These are phyloP conservation scores for Strobilomyces confusus DNA, from an alignment of 768 basidiomycete genomes.

Conservation along the genomic window DNA sequence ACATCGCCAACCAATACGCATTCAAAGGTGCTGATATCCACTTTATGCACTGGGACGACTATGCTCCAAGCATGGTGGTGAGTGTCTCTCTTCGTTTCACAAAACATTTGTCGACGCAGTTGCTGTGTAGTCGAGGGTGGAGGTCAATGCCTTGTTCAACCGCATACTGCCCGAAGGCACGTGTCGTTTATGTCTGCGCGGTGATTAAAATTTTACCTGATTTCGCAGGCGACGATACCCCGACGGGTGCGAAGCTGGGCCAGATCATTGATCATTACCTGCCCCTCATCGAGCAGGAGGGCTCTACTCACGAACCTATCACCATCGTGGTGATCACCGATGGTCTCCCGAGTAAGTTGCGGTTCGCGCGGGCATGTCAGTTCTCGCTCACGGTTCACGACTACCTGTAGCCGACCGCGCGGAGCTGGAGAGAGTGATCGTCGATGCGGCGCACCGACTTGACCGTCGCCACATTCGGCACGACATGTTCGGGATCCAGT, in stretches of 20 bases:
- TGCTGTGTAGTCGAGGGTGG: constrained; percentile 18
- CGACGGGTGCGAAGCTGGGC: constrained; percentile 35
- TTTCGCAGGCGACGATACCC: constrained; percentile 32
- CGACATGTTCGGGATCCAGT: constrained; percentile 43
- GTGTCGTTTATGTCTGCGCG: background rate
- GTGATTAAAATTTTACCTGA: background rate
- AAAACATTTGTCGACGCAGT: background rate
- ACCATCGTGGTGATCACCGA: constrained; percentile 37
- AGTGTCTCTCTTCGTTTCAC: background rate
- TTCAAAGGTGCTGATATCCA: constrained; percentile 40
- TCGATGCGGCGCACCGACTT: constrained; percentile 37
- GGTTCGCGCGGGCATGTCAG: background rate
- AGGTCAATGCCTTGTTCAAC: constrained; percentile 25
- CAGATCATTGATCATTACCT: constrained; percentile 37
- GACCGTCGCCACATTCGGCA: constrained; percentile 33
- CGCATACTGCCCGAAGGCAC: constrained; percentile 21
- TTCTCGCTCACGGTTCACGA: background rate
- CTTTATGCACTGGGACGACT: constrained; percentile 37
- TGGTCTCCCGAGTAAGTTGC: constrained; percentile 37
- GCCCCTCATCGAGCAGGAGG: constrained; percentile 27
- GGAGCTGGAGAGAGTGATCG: constrained; percentile 28
- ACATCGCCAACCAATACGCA: constrained; percentile 34
- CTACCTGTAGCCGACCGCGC: constrained; percentile 25
- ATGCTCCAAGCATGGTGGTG: constrained; percentile 28
- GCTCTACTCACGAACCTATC: constrained; percentile 33